Evolutionary conservation across 768 basidiomycete genomes (phyloP).

Genomic region (Terana coerulea): DNA sequence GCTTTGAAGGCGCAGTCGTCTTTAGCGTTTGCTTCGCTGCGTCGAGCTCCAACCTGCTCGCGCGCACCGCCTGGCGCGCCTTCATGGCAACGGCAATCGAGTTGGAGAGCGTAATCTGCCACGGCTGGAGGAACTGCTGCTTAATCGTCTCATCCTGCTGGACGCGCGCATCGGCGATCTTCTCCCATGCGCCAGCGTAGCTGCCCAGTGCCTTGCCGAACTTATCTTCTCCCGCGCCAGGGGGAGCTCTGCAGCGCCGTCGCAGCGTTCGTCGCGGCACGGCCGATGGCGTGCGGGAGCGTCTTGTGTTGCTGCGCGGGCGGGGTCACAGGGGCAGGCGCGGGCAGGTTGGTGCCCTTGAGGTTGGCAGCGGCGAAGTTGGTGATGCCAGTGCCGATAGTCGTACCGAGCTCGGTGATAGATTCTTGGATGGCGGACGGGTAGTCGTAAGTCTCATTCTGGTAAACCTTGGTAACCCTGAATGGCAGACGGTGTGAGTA

Average conservation of each 20-base stretch:
- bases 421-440: slow-evolving; percentile 87
- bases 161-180: slow-evolving; percentile 72
- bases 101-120: slow-evolving; percentile 84
- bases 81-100: slow-evolving; percentile 90
- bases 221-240: slow-evolving; percentile 52
- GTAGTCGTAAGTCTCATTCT: slow-evolving; percentile 85
- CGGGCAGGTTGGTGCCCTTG: slow-evolving; percentile 84
- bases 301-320: slow-evolving; percentile 83
- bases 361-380: slow-evolving; percentile 85
- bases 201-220: slow-evolving; percentile 74
- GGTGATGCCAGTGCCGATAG: slow-evolving; percentile 70
- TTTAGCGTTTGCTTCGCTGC: slow-evolving; percentile 90
- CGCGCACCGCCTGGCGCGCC: slow-evolving; percentile 78
- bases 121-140: slow-evolving; percentile 68
- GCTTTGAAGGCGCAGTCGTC: slow-evolving; percentile 65
- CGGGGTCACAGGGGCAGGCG: slow-evolving; percentile 57
- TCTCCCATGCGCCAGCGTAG: slow-evolving; percentile 83
- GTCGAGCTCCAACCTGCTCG: slow-evolving; percentile 84
- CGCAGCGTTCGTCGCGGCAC: slow-evolving; percentile 68
- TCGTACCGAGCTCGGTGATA: slow-evolving; percentile 63
- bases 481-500: neutral
- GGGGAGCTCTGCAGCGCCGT: slow-evolving; percentile 38
- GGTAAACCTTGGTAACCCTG: slow-evolving; percentile 87
- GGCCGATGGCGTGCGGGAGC: slow-evolving; percentile 88
- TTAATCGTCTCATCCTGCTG: slow-evolving; percentile 75